Evolutionary conservation across 2,329 filamentous ascomycete species (phyloP).

Genomic region (Fusarium robinianum): DNA sequence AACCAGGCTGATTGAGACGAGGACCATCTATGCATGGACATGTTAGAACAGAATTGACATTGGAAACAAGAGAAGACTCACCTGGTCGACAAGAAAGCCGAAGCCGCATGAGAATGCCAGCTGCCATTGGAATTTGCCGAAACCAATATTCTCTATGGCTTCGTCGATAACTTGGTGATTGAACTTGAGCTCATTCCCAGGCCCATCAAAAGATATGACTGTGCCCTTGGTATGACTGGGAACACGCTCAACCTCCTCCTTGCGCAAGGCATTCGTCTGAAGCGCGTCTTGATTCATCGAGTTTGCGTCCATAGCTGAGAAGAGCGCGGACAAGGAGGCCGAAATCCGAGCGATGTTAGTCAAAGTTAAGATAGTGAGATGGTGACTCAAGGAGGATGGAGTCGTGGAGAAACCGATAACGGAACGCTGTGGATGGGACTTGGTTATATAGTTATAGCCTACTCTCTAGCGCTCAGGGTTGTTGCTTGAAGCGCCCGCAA

Average conservation of each 20-base stretch:
- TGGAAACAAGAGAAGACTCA: neutral
- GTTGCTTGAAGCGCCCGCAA: too few species aligned
- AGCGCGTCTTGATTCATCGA: too few species aligned
- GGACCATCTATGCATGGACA: slow-evolving; percentile 16
- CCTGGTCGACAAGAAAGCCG: slow-evolving; percentile 30
- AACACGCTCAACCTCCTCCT: slow-evolving; percentile 2
- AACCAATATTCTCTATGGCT: slow-evolving; percentile 25
- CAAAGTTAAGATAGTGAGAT: too few species aligned
- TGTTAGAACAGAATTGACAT: neutral
- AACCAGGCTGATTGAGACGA: slow-evolving; percentile 27
- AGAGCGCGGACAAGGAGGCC: too few species aligned
- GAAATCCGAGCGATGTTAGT: too few species aligned
- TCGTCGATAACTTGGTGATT: slow-evolving; percentile 20
- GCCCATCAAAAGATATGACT: slow-evolving; percentile 1
- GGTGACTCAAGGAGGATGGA: too few species aligned
- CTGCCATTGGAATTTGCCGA: slow-evolving; percentile 28
- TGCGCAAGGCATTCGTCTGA: too few species aligned
- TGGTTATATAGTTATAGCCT: too few species aligned
- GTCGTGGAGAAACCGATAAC: too few species aligned
- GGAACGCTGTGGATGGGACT: too few species aligned
- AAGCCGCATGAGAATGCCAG: slow-evolving; percentile 27
- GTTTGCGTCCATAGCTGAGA: too few species aligned
- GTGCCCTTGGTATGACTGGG: slow-evolving; percentile 12
- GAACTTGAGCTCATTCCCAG: neutral
- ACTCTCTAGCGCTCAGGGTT: too few species aligned